These are phyloP conservation scores for Penicillium arizonense DNA, from an alignment of 495 filamentous ascomycete species.

Conservation along the genomic window DNA sequence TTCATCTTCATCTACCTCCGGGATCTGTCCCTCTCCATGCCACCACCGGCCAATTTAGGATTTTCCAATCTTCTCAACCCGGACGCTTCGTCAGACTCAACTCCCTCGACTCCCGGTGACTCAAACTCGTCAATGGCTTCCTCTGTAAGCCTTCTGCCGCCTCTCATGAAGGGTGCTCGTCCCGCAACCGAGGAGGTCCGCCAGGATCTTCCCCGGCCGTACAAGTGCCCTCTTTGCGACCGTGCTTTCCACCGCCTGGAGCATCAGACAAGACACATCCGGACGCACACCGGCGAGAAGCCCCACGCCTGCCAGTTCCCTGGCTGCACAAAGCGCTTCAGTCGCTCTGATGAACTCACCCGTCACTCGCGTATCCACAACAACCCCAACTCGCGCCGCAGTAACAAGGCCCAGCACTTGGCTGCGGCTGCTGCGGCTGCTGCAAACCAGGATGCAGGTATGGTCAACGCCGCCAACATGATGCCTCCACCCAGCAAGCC, in stretches of 20 bases:
- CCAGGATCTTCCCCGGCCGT: conserved; percentile 88
- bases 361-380: conserved; percentile 97
- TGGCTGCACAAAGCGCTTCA: conserved; percentile 97
- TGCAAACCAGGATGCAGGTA: conserved; percentile 48
- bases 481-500: conserved; percentile 77
- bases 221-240: conserved; percentile 98
- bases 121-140: conserved; percentile 63
- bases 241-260: conserved; percentile 98
- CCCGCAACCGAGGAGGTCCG: conserved; percentile 56
- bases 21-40: conserved; percentile 59
- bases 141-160: conserved; percentile 65
- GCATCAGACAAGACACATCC: conserved; percentile 96
- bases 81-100: conserved; percentile 29
- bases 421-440: conserved; percentile 56
- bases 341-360: conserved; percentile 93
- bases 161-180: conserved; percentile 63
- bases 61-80: conserved; percentile 78
- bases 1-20: conserved; percentile 14
- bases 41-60: conserved; percentile 68
- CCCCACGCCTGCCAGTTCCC: conserved; percentile 93
- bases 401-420: conserved; percentile 78
- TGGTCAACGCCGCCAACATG: conserved; percentile 51
- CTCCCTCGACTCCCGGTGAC: conserved; percentile 25
- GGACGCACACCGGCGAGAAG: conserved; percentile 98
- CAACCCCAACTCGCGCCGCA: conserved; percentile 94